These are phyloP conservation scores for Thuja plicata DNA, from an alignment of 83 land plant genomes.

Conservation along the genomic window DNA sequence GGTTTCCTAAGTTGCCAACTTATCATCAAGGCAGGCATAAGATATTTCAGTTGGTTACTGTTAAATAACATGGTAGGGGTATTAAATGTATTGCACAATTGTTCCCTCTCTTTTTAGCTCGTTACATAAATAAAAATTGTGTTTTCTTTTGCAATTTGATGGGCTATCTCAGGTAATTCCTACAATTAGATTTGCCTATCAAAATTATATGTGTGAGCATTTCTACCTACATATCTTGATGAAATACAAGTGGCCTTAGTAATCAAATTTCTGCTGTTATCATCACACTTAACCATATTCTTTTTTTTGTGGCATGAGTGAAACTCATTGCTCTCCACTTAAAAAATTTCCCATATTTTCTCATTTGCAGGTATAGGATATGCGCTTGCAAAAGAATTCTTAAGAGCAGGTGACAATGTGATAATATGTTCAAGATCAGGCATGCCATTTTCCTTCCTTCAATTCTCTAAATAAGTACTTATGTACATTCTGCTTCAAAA, in stretches of 20 bases:
- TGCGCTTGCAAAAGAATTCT: constrained; percentile 79
- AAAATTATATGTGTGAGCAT: background rate
- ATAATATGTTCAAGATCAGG: constrained; percentile 89
- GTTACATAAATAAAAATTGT: background rate
- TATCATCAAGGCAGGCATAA: background rate
- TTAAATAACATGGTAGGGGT: background rate
- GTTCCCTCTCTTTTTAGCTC: background rate
- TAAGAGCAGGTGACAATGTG: constrained; percentile 82
- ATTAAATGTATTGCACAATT: background rate
- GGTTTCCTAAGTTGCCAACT: background rate
- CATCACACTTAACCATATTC: background rate
- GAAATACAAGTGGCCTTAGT: background rate
- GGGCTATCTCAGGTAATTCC: background rate
- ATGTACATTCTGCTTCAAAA: background rate
- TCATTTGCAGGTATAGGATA: constrained; percentile 71
- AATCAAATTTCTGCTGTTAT: background rate
- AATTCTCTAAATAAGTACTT: background rate
- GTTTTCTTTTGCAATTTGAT: background rate
- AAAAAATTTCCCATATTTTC: background rate
- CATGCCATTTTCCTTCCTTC: constrained; percentile 17
- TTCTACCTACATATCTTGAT: background rate
- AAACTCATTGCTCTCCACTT: constrained; percentile 3
- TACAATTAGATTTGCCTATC: background rate
- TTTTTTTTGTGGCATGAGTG: background rate
- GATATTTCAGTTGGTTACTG: background rate